Percentiles rank a stretch among this genome's conserved stretches.
Conservation (phyloP, 1,284 basidiomycete genomes). For the Ustilago vetiveriae region DNA sequence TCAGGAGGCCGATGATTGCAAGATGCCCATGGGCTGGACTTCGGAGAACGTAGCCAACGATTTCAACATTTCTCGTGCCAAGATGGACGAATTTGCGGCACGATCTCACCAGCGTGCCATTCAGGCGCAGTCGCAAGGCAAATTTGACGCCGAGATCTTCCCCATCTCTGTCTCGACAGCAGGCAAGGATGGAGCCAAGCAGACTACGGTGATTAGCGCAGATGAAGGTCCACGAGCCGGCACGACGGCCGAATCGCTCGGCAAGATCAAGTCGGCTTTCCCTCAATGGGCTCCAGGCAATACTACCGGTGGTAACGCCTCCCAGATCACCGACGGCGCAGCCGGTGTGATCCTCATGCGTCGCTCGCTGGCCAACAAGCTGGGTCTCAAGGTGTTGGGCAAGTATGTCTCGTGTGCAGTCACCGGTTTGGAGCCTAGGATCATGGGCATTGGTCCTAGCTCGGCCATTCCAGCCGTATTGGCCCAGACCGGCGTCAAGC, state of each 20-base stretch:
- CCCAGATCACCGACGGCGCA: constrained; percentile 83
- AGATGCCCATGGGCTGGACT: constrained; percentile 86
- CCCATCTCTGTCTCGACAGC: constrained; percentile 71
- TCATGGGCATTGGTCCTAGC: constrained; percentile 77
- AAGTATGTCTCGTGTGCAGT: constrained; percentile 82
- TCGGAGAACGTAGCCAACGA: constrained; percentile 77
- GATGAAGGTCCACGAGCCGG: constrained; percentile 85
- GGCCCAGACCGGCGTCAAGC: constrained; percentile 74
- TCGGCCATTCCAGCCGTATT: constrained; percentile 68
- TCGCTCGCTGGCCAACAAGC: constrained; percentile 81
- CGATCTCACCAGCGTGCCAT: constrained; percentile 82
- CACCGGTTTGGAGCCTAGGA: constrained; percentile 77
- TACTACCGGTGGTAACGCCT: constrained; percentile 89
- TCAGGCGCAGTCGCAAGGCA: constrained; percentile 73
- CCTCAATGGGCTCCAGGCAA: constrained; percentile 82
- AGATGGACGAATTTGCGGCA: constrained; percentile 86
- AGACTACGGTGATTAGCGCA: constrained; percentile 73
- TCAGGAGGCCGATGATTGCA: constrained; percentile 60
- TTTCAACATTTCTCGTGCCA: constrained; percentile 81
- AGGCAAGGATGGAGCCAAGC: constrained; percentile 72
- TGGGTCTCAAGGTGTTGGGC: constrained; percentile 78
- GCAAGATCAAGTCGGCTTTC: constrained; percentile 81
- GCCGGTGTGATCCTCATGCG: constrained; percentile 87
- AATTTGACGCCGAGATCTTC: constrained; percentile 81
- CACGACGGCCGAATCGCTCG: constrained; percentile 77